Percentiles rank a stretch among this genome's conserved stretches.
These are phyloP conservation scores for Oryza punctata DNA, from an alignment of 176 grass and related monocot species.

Conservation along the genomic window DNA sequence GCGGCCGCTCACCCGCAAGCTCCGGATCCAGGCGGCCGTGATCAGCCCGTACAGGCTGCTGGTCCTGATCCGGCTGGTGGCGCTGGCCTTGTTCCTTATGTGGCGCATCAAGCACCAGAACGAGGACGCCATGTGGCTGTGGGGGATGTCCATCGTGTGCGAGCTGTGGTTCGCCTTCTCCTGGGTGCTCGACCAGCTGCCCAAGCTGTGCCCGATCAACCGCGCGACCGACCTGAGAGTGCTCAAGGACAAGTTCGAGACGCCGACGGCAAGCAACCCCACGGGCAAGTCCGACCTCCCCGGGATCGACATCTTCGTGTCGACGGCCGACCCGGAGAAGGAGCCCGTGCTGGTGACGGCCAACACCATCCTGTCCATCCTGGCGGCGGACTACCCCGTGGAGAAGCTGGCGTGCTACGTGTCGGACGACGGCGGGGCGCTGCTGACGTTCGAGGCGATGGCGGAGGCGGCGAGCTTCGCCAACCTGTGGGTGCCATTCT, in stretches of 20 bases:
- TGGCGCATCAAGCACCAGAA: slow-evolving; percentile 93
- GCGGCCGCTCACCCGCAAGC: slow-evolving; percentile 93
- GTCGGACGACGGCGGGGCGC: slow-evolving; percentile 90
- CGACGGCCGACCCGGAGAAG: slow-evolving; percentile 91
- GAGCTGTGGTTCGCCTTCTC: slow-evolving; percentile 98
- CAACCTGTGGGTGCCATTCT: slow-evolving; percentile 90
- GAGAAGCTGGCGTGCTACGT: slow-evolving; percentile 96
- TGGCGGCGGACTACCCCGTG: slow-evolving; percentile 87
- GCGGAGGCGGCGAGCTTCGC: slow-evolving; percentile 97
- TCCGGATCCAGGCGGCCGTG: slow-evolving; percentile 75
- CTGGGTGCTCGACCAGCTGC: slow-evolving; percentile 95
- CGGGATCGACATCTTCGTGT: slow-evolving; percentile 86
- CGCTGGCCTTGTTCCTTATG: slow-evolving; percentile 75
- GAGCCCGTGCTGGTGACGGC: slow-evolving; percentile 93
- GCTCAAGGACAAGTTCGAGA: slow-evolving; percentile 93
- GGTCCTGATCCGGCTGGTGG: slow-evolving; percentile 71
- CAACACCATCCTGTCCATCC: slow-evolving; percentile 95
- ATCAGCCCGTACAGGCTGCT: slow-evolving; percentile 98
- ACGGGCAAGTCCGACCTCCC: slow-evolving; percentile 89
- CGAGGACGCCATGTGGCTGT: slow-evolving; percentile 82
- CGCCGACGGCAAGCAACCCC: slow-evolving; percentile 65
- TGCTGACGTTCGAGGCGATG: slow-evolving; percentile 98
- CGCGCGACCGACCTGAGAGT: slow-evolving; percentile 85
- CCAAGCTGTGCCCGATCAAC: slow-evolving; percentile 89
- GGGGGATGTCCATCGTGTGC: slow-evolving; percentile 91